Evolutionary conservation across 2,329 filamentous ascomycete genomes (phyloP), one percentile per base, ranked within the genome.

Genomic region (Colletotrichum brevisporum): DNA sequence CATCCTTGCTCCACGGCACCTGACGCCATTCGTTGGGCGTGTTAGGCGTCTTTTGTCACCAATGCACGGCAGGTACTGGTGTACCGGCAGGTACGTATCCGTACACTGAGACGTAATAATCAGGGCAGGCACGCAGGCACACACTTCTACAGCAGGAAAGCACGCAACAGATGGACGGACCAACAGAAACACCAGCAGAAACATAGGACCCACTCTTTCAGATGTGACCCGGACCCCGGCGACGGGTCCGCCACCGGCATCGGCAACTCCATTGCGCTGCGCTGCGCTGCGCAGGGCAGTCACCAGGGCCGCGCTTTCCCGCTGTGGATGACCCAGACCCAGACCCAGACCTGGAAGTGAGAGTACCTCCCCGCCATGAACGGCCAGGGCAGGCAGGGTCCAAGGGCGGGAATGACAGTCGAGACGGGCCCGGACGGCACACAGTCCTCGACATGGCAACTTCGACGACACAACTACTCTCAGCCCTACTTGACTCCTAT

Each of bases 281-380:
- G 51, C 13, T 27, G 50, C 16, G 18, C 16, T 47, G 43, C 43
- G 18, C 15, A 31, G 27, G 27, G 27, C 27, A 31, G 27, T 31
- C 43, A 47, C 45, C 62, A 59, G 24, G 65, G 43, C 66, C 61
- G 61, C 66, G 36, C 27, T 43, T 66, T 69, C 39, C 54, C 61
- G 66, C 56, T 31, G 43, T 21, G 39, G 43, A 45, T 36, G 39
- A 21, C 13, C 52, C 57, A 24, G 61, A 45, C 27, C 27, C 27
- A 31, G 39, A 21, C 13, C 52, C 48, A n/a, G 61, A 45, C 5
- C 27, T 9, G 21, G 21, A 24, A 31, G 27, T 31, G 27, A 31
- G 27, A 31, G 27, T 31, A 31, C 27, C 27, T 31, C 27, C 27
- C 27, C 27, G 27, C 27, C 10, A 31, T 9, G 27, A 31, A 31